phyloP scores from a whole-genome alignment of 2,329 filamentous ascomycete genomes.

The Colletotrichum filicis region DNA sequence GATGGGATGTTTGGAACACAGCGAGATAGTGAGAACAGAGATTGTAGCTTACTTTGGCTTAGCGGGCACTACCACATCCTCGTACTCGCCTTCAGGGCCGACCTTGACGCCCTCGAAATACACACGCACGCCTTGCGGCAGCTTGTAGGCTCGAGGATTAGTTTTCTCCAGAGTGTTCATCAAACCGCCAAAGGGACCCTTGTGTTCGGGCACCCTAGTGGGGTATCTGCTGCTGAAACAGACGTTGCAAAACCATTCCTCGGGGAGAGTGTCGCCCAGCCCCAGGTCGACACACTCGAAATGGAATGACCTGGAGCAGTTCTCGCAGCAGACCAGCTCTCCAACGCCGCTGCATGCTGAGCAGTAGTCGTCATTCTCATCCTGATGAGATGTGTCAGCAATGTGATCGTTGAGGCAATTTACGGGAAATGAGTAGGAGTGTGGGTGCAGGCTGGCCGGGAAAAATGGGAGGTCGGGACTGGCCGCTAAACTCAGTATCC shows the following conservation, averaged over 20 bases:
- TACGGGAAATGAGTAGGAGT: constrained; percentile 29
- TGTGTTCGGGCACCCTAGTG: constrained; percentile 55
- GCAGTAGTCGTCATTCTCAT: constrained; percentile 92
- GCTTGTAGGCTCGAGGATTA: constrained; percentile 77
- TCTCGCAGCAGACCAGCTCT: constrained; percentile 92
- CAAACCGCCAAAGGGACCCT: constrained; percentile 70
- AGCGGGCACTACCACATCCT: constrained; percentile 67
- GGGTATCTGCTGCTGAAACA: constrained; percentile 67
- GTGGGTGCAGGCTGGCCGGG: constrained; percentile 38
- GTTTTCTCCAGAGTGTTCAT: constrained; percentile 73
- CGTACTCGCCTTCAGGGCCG: constrained; percentile 82
- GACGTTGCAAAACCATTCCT: constrained; percentile 88
- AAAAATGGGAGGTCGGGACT: constrained; percentile 41
- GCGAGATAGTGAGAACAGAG: neutral
- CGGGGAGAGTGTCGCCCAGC: constrained; percentile 72
- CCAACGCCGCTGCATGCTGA: constrained; percentile 86
- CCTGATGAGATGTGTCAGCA: constrained; percentile 53
- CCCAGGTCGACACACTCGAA: constrained; percentile 89
- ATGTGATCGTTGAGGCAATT: constrained; percentile 35
- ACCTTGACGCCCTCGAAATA: constrained; percentile 85
- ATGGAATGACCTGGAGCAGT: constrained; percentile 90
- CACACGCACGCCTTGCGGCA: constrained; percentile 77
- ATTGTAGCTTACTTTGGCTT: constrained; percentile 72
- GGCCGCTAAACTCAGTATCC: constrained; percentile 37
- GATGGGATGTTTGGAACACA: neutral